Conservation (phyloP, 192 early-diverging fungal genomes). For the Linnemannia exigua region DNA sequence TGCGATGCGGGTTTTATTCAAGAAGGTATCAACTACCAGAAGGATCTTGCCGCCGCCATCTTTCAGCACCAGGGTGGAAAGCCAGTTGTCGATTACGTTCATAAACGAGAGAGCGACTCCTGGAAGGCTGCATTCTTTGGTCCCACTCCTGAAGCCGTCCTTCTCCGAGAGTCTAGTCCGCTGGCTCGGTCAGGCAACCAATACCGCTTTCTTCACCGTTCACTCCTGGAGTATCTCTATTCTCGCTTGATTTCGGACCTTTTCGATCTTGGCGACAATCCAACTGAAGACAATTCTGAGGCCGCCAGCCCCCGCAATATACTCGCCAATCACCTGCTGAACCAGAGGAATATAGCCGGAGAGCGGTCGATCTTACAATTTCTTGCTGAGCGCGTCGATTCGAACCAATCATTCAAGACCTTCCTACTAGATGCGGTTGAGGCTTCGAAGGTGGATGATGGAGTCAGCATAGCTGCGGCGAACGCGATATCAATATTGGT, state of each 20-base stretch:
- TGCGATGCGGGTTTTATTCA: background rate
- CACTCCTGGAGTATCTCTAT: background rate
- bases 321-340: background rate
- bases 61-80: background rate
- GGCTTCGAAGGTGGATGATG: background rate
- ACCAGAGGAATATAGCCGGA: background rate
- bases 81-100: background rate
- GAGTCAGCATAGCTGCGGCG: background rate
- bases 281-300: too few relatives aligned
- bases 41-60: background rate
- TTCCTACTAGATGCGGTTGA: background rate
- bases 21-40: background rate
- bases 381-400: conserved; percentile 4
- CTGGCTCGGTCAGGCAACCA: background rate
- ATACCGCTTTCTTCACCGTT: conserved; percentile 5
- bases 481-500: conserved; percentile 11
- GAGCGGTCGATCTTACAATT: conserved; percentile 4
- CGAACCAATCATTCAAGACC: background rate
- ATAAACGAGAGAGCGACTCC: background rate
- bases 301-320: background rate
- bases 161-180: background rate
- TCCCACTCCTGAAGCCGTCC: background rate
- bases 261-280: background rate
- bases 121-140: conserved; percentile 11
- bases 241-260: background rate